Evolutionary conservation across 345 rosid genomes (phyloP).

Genomic region (Salix arbutifolia): DNA sequence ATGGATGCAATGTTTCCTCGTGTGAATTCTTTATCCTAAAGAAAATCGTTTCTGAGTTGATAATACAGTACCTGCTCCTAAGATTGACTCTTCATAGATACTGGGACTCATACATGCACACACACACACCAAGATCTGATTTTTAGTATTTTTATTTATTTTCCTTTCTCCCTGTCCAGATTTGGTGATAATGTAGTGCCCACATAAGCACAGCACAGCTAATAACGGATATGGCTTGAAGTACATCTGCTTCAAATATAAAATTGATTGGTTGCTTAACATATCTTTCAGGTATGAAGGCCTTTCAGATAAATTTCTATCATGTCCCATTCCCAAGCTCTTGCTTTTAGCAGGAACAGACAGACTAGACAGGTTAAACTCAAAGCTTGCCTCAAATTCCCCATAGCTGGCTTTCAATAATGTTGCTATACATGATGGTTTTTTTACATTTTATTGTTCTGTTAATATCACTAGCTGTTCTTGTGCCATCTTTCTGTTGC

Average conservation of each 20-base stretch:
- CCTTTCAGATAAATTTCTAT: conserved; percentile 83
- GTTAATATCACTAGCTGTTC: not conserved
- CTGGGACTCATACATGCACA: not conserved
- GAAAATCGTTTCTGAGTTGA: not conserved
- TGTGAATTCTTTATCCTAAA: not conserved
- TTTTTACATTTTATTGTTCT: no score
- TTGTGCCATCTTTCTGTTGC: not conserved
- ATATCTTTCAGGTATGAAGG: conserved; percentile 79
- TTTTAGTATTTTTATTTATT: not conserved
- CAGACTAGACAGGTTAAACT: conserved; percentile 70
- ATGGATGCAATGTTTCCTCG: not conserved
- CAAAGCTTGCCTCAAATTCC: not conserved
- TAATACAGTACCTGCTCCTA: not conserved
- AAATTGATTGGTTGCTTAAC: not conserved
- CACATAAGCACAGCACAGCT: not conserved
- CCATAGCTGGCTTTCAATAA: not conserved
- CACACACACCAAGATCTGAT: not conserved
- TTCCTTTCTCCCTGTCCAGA: not conserved
- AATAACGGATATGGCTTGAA: not conserved
- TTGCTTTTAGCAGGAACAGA: conserved; percentile 87
- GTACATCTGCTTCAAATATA: conserved; percentile 5
- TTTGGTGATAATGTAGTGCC: not conserved
- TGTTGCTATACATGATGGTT: not conserved
- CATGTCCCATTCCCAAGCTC: conserved; percentile 79
- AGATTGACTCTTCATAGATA: not conserved